Evolutionary conservation across 2,329 filamentous ascomycete species (phyloP), one percentile per base, ranked within the genome.

Genomic region (Fusarium sp.): DNA sequence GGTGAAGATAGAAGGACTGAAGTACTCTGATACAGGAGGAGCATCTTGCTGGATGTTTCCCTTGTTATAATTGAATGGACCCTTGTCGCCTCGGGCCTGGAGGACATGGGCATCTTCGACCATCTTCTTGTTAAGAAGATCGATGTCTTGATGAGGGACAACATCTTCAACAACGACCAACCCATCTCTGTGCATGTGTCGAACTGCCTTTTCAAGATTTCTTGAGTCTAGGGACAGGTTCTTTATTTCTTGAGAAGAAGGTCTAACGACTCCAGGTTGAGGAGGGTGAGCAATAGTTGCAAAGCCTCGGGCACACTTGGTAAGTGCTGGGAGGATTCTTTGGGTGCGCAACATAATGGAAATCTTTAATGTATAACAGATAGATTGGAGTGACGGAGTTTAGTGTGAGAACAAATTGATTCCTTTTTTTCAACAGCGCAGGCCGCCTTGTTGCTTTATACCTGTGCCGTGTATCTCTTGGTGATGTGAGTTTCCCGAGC

Each of bases 31-130:
- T 0, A 84, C 82, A 4, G 86, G 82, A 1, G 86, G 87, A 0
- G 88, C 81, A 67, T 90, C 87, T 73, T 90, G 88, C 66, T 90
- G 88, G 34, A 90, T 80, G 67, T 90, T 91, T 2, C 86, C 87
- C 49, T 83, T 83, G 72, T 90, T 90, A 74, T 90, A 90, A 70
- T 90, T 90, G 80, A 85, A 91, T 0, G 86, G 87, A 1, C 84
- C 83, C 18, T 87, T 81, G 22, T 88, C 83, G 3, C 87, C 86
- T 32, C 81, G 78, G 1, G 79, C 80, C 60, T 86, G 85, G 4
- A 91, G 79, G 6, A 76, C 73, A 4, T 80, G 80, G 3, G 88
- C 88, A 74, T 91, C 88, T 47, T 85, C 38, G 2, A 87, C 82
- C 88, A 91, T 91, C 68, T 85, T 87, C 47, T 71, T 66, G 71